Evolutionary conservation across 805 yeast species (phyloP).

Genomic region (Starmerella bombi): DNA sequence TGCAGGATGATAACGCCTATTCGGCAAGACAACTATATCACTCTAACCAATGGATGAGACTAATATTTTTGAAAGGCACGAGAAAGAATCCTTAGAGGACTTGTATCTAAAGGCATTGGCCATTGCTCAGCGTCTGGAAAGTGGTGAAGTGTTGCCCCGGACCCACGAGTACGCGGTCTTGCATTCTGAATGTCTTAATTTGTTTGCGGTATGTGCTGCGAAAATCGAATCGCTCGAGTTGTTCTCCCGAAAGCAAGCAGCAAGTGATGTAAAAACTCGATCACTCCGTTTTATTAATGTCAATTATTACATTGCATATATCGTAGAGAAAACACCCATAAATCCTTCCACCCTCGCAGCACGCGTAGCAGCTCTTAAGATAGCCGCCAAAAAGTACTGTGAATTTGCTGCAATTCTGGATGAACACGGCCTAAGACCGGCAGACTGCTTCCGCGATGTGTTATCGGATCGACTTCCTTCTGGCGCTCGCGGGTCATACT

Average conservation of each 20-base stretch:
- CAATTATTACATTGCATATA: constrained; percentile 44
- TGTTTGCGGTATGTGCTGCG: constrained; percentile 3
- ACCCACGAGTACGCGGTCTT: constrained; percentile 5
- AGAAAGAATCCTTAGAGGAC: background rate
- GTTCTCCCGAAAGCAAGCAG: constrained; percentile 57
- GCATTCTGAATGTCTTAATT: constrained; percentile 7
- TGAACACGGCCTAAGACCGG: background rate
- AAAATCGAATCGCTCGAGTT: constrained; percentile 37
- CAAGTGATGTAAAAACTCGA: constrained; percentile 54
- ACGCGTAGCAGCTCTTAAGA: constrained; percentile 16
- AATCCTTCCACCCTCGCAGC: constrained; percentile 12
- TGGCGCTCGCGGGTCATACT: too few relatives aligned
- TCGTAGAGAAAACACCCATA: constrained; percentile 25
- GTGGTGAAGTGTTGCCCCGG: constrained; percentile 6
- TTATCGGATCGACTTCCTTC: too few relatives aligned
- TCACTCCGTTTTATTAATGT: constrained; percentile 48
- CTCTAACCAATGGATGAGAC: too few relatives aligned
- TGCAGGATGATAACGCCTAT: too few relatives aligned
- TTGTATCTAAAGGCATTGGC: background rate
- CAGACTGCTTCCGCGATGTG: too few relatives aligned
- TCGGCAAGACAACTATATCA: too few relatives aligned
- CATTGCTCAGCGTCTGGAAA: constrained; percentile 1
- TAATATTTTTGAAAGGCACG: too few relatives aligned
- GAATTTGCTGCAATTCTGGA: constrained; percentile 19
- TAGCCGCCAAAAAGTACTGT: constrained; percentile 19